phyloP scores from a whole-genome alignment of 2,329 filamentous ascomycete genomes.

The Stemphylium vesicarium region DNA sequence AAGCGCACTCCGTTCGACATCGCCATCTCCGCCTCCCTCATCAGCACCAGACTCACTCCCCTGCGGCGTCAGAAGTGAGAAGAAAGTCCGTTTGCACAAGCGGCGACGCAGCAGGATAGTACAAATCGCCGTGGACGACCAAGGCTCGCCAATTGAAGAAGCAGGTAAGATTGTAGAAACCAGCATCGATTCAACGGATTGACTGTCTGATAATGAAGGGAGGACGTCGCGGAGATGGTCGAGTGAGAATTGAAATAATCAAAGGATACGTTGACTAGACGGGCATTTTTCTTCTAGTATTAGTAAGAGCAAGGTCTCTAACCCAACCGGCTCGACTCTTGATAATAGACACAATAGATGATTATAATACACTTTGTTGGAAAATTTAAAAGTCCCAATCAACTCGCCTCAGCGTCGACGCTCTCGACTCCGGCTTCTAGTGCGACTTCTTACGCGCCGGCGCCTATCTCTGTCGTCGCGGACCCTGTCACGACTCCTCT shows the following conservation, averaged over 20 bases:
- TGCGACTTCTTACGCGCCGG: conserved; percentile 23
- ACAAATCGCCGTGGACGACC: background rate
- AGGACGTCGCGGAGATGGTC: background rate
- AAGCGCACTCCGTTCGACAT: too few relatives aligned
- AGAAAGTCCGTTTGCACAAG: background rate
- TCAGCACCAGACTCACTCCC: too few relatives aligned
- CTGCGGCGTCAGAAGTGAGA: too few relatives aligned
- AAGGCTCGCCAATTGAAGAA: background rate
- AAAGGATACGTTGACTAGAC: too few relatives aligned
- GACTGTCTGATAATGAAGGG: conserved; percentile 4
- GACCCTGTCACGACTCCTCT: conserved; percentile 14
- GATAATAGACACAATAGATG: background rate
- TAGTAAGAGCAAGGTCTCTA: background rate
- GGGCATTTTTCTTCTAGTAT: background rate
- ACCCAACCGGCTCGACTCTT: background rate
- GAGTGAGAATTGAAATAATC: background rate
- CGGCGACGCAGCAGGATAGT: background rate
- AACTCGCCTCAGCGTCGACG: conserved; percentile 16
- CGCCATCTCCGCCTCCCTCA: too few relatives aligned
- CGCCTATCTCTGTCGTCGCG: conserved; percentile 10
- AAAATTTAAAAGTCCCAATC: background rate
- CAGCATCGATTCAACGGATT: background rate
- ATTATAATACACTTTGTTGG: conserved; percentile 8
- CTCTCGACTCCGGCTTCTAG: conserved; percentile 26
- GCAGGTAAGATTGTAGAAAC: background rate